phyloP scores from a whole-genome alignment of 768 basidiomycete species.

The Terana coerulea region DNA sequence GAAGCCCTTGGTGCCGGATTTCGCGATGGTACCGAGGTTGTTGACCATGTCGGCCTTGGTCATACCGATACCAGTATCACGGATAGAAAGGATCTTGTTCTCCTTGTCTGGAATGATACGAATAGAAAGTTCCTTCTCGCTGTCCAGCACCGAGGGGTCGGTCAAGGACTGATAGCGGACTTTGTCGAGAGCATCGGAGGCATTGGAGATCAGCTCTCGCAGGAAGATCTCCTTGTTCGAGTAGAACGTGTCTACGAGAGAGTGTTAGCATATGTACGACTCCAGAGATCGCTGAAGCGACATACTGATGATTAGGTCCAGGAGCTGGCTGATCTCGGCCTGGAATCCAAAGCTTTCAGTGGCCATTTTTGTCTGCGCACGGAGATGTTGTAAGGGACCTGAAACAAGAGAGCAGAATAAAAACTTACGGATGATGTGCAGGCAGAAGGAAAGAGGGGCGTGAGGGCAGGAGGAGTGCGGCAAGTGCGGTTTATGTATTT shows the following conservation, averaged over 20 bases:
- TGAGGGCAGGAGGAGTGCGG: neutral
- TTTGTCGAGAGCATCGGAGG: constrained; percentile 98
- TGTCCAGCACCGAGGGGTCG: constrained; percentile 84
- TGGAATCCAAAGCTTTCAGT: constrained; percentile 94
- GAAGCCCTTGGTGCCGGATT: constrained; percentile 96
- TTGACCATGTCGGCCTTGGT: constrained; percentile 99
- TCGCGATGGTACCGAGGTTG: constrained; percentile 95
- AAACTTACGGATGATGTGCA: too few relatives aligned
- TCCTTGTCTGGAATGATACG: constrained; percentile 96
- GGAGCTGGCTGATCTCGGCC: constrained; percentile 97
- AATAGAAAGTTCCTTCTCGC: constrained; percentile 91
- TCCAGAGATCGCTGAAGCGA: constrained; percentile 15
- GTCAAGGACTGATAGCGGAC: constrained; percentile 96
- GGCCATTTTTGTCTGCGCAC: constrained; percentile 50
- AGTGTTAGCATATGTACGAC: constrained; percentile 13
- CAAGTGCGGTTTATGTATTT: constrained; percentile 37
- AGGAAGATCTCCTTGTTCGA: constrained; percentile 99
- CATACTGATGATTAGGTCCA: constrained; percentile 98
- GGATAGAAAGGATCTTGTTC: constrained; percentile 85
- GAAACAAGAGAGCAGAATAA: neutral
- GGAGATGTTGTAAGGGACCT: neutral
- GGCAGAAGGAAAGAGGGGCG: neutral
- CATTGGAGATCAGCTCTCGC: constrained; percentile 95
- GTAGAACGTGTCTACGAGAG: constrained; percentile 88
- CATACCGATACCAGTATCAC: constrained; percentile 98